A percentile compares a stretch with the other conserved stretches of the same genome.
Evolutionary conservation across 139 green algal genomes (phyloP).

Genomic region (Monoraphidium neglectum): DNA sequence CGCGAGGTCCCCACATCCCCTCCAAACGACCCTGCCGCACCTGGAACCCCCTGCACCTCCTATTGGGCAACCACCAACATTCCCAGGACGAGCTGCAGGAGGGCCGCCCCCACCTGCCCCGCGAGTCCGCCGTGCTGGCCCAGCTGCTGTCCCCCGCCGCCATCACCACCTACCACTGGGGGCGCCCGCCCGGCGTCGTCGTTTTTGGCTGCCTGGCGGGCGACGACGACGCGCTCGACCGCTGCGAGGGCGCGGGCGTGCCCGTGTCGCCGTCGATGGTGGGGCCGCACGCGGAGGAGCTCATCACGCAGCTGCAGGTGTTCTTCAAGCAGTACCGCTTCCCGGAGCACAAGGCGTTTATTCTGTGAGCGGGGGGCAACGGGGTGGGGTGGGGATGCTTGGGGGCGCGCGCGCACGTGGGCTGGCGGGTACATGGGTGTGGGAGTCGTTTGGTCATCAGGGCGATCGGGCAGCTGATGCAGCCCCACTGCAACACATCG

Average conservation of each 20-base stretch:
- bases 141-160: slow-evolving; percentile 25
- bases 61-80: too few species aligned
- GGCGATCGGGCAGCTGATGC: too few species aligned
- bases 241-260: slow-evolving; percentile 9
- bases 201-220: slow-evolving; percentile 28
- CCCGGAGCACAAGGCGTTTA: slow-evolving; percentile 26
- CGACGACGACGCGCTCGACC: slow-evolving; percentile 9
- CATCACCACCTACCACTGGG: slow-evolving; percentile 12
- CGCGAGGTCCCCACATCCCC: too few species aligned
- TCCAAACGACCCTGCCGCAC: too few species aligned
- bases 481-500: too few species aligned
- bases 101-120: not conserved
- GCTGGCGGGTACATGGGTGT: too few species aligned
- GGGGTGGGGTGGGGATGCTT: too few species aligned
- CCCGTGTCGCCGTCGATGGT: slow-evolving; percentile 21
- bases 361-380: too few species aligned
- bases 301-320: slow-evolving; percentile 28
- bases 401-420: too few species aligned
- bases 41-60: too few species aligned
- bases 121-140: slow-evolving; percentile 25
- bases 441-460: too few species aligned
- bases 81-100: slow-evolving; percentile 14
- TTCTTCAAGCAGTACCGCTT: slow-evolving; percentile 31
- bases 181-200: slow-evolving; percentile 14
- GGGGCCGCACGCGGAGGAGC: slow-evolving; percentile 30